Evolutionary conservation across 139 green algal genomes (phyloP), one percentile per base, ranked within the genome.

Genomic region (Tetradesmus lagerheimii): DNA sequence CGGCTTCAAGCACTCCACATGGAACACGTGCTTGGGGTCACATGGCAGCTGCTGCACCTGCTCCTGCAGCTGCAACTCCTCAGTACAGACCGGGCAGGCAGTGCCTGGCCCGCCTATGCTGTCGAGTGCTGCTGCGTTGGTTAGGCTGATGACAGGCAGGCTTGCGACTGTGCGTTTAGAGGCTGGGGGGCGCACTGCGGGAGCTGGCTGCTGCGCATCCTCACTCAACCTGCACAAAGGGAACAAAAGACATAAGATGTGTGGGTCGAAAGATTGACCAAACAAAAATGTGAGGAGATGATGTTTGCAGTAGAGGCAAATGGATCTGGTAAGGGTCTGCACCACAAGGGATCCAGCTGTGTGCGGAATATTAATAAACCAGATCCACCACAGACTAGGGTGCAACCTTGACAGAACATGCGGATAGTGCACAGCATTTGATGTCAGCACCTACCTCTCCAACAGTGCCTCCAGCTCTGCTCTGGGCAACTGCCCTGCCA

Each of bases 1-100:
- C 4, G 95, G 95, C n/a, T 38, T 86, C 67, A 99, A 77, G 93
- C 96, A 98, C 1, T 75, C 86, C 23, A 93, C 90, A 86, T 98
- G 96, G 88, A 94, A 97, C 18, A 92, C 80, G 89, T 98, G 96
- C 39, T 92, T 90, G 94, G 57, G 57, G 57, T 71, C 57, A 31
- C 95, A 98, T 0, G 95, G 95, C 91, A 98, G 93, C 66, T 93
- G 80, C 80, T 95, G 91, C 86, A 98, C 89, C 77, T 94, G 89
- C 23, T 97, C 96, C 14, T 93, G 96, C 66, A 91, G 88, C 4
- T 82, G 45, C 25, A 97, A 45, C 39, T 92, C 83, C 29, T 92
- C 85, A 0, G 62, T 90, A 90, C 92, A 96, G 12, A 93, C 90
- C 18, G 91, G 85, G 85, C 79, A 91, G 1, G 35, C n/a, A 83